Base-by-base conservation (phyloP, 2,329 filamentous ascomycete species). In the Eutypella sp. region DNA sequence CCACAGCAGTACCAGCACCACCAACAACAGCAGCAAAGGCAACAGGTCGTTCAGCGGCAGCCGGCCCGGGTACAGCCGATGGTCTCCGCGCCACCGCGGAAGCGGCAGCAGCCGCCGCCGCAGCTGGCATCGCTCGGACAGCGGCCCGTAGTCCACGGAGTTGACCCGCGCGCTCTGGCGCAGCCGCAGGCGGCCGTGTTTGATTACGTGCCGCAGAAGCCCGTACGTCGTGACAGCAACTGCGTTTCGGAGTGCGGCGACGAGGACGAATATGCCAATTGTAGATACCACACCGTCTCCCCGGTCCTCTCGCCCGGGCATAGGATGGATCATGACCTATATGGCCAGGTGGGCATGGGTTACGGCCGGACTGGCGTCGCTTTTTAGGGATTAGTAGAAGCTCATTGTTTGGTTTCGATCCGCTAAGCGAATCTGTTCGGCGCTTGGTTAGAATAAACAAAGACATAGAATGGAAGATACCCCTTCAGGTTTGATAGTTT, bases 171-270 rank as follows among this genome's bases (percentile, higher is more conserved):
- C 2, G 47, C 24, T 4, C 10, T 41, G 4, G 46, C 45, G 37
- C 40, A 44, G 38, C 36, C 24, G 3, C 41, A 47, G 9, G 38
- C 34, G 11, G 34, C 34, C 8, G 34, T 11, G 34, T 37, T 37
- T 18, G 34, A 18, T 5, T 19, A 37, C 18, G 34, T 11, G 34
- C 34, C 34, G 34, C 15, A 36, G 19, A 24, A 20, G 13, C 23
- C 44, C 19, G 45, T 53, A 4, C 51, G 55, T 3, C 45, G 50
- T 27, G 55, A 59, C 42, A 61, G 58, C 16, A 58, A 60, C 19
- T 50, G 55, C 3, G 45, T 61, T 8, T 59, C 55, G 11, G 57
- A 57, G 20, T 54, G 47, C 18, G 49, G 56, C 22, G 48, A 48
- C 33, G 51, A 55, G 13, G 50, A 54, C 2, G 48, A 5, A 3